A percentile compares a stretch with the other conserved stretches of the same genome.
Conservation (phyloP, 148 eudicot species). For the Camellia sinensis region DNA sequence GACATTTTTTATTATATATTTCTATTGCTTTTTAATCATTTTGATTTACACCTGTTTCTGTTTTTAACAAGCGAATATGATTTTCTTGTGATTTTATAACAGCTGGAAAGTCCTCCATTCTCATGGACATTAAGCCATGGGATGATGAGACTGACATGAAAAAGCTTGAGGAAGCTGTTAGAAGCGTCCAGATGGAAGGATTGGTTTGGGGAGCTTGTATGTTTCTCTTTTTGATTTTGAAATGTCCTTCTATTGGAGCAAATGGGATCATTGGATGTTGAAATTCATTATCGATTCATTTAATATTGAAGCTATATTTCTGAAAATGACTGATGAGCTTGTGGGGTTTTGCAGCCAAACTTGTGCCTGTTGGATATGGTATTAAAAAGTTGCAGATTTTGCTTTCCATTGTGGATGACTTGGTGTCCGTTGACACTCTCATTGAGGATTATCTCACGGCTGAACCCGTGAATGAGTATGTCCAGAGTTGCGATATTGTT, state of each 20-base stretch:
- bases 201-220: conserved; percentile 80
- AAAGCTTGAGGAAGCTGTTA: conserved; percentile 70
- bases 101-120: conserved; percentile 66
- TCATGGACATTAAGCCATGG: conserved; percentile 73
- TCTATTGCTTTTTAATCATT: background rate
- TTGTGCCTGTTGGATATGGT: conserved; percentile 68
- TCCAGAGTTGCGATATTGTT: conserved; percentile 77
- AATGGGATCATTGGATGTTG: background rate
- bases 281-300: background rate
- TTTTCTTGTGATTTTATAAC: background rate
- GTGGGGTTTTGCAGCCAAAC: conserved; percentile 42
- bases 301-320: background rate
- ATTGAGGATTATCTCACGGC: conserved; percentile 52
- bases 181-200: conserved; percentile 58
- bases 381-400: conserved; percentile 66
- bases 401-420: conserved; percentile 66
- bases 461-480: conserved; percentile 63
- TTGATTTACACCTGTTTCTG: background rate
- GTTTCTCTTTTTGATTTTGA: conserved; percentile 11
- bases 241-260: background rate
- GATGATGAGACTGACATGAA: conserved; percentile 80
- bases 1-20: background rate
- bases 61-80: background rate
- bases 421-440: conserved; percentile 55
- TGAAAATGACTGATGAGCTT: background rate